These are phyloP conservation scores for Picochlorum sp. DNA, from an alignment of 139 green algal species.

Conservation along the genomic window DNA sequence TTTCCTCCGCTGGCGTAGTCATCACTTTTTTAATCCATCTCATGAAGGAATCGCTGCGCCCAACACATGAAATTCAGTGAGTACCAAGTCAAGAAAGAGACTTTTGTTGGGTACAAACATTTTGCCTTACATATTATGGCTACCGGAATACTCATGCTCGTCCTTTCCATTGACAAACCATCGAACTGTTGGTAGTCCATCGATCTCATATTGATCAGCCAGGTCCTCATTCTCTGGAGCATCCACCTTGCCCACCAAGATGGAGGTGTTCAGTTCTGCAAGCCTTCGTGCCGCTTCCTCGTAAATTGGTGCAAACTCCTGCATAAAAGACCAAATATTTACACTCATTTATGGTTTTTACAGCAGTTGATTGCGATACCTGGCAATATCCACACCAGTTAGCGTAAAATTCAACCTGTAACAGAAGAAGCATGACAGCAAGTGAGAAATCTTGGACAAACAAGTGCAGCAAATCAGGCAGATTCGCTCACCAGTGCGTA, in stretches of 20 bases:
- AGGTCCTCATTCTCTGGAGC: constrained; percentile 57
- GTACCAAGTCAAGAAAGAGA: not conserved
- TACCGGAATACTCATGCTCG: constrained; percentile 57
- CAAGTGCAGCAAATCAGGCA: too few relatives aligned
- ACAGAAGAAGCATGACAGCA: not conserved
- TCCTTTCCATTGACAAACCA: constrained; percentile 78
- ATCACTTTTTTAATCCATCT: not conserved
- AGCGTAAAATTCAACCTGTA: constrained; percentile 8
- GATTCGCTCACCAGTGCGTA: too few relatives aligned
- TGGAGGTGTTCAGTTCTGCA: constrained; percentile 36
- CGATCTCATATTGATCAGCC: constrained; percentile 39
- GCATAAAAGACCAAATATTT: not conserved
- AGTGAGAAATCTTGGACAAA: not conserved
- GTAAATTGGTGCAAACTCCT: constrained; percentile 60
- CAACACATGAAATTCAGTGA: not conserved
- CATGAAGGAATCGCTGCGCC: not conserved
- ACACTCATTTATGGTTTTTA: too few relatives aligned
- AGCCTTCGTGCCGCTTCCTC: constrained; percentile 56
- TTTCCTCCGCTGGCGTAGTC: not conserved
- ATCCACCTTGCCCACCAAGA: constrained; percentile 73
- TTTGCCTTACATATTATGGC: constrained; percentile 28
- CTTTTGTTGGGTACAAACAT: not conserved
- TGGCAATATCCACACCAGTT: constrained; percentile 1
- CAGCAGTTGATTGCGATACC: not conserved
- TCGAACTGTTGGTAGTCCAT: constrained; percentile 78